Evolutionary conservation across 2,329 filamentous ascomycete genomes (phyloP), one percentile per base, ranked within the genome.

Genomic region (Pseudogymnoascus sp.): DNA sequence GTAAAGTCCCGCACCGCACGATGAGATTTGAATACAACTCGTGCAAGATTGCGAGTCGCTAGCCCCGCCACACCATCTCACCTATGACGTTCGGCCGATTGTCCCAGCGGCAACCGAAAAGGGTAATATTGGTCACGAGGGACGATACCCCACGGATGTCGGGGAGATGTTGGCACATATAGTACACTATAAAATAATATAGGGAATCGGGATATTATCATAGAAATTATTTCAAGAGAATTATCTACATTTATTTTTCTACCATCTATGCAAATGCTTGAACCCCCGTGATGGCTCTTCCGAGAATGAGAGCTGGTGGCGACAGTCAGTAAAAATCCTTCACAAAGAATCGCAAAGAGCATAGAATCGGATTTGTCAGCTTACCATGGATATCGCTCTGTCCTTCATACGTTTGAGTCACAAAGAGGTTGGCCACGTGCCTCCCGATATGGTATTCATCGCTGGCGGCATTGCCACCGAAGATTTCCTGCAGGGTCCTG

Each of bases 401-500:
- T 20, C 94, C 94, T 77, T 99, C 94, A 69, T 99, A 99, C 1
- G 93, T 97, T 77, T 97, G 93, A 60, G 93, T 95, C 60, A 99
- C 94, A 74, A 95, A 99, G 65, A 99, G 75, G 74, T 99, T 99
- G 61, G 93, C 88, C 62, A 97, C 94, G 77, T 97, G 94, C 65
- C 94, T 85, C 14, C 91, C 94, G 70, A 99, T 97, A 64, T 86
- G 86, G 37, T 97, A 99, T 77, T 99, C 94, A 69, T 99, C 94
- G 71, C 91, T 96, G 58, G 94, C 91, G n/a, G 94, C 94, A 71
- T 99, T 99, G 30, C 94, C 94, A 62, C 94, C 94, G 76, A 99
- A 97, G 20, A 99, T 84, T 77, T 99, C 94, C 75, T 99, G 94
- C 64, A 99, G 78, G 71, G 81, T 78, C 66, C 94, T 82, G 18